These are phyloP conservation scores for Orbilia javanica DNA, from an alignment of 2,329 filamentous ascomycete genomes.

Conservation along the genomic window DNA sequence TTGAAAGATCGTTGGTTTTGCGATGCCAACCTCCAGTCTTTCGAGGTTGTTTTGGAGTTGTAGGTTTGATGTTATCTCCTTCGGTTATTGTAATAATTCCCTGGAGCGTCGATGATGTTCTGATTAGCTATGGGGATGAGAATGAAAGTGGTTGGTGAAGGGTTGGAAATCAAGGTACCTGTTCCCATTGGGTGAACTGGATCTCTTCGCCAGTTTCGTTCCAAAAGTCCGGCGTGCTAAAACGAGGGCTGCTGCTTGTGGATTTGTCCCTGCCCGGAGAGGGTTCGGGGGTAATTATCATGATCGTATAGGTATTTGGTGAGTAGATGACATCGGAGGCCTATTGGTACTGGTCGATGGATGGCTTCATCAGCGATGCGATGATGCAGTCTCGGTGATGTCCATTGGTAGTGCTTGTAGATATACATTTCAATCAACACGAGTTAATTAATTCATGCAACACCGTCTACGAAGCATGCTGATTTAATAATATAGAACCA, in stretches of 20 bases:
- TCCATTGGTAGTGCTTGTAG: no score
- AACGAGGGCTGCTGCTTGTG: background rate
- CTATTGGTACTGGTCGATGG: background rate
- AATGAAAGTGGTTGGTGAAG: background rate
- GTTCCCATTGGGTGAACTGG: slow-evolving; percentile 4
- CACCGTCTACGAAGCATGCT: no score
- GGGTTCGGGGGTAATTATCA: background rate
- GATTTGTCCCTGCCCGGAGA: background rate
- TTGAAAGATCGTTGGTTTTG: background rate
- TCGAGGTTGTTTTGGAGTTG: background rate
- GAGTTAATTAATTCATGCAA: no score
- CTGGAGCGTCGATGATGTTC: background rate
- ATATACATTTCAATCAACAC: background rate
- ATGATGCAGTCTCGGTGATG: no score
- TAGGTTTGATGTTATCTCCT: background rate
- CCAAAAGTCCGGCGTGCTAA: background rate
- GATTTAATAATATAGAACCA: no score
- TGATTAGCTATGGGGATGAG: background rate
- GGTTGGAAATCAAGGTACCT: background rate
- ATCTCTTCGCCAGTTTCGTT: slow-evolving; percentile 39
- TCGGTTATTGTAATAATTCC: background rate
- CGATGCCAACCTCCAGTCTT: background rate
- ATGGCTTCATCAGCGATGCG: no score
- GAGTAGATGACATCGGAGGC: no score
- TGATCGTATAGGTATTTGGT: background rate